Evolutionary conservation across 306 rosid genomes (phyloP), one percentile per base, ranked within the genome.

Genomic region (Abrus pulchellus): DNA sequence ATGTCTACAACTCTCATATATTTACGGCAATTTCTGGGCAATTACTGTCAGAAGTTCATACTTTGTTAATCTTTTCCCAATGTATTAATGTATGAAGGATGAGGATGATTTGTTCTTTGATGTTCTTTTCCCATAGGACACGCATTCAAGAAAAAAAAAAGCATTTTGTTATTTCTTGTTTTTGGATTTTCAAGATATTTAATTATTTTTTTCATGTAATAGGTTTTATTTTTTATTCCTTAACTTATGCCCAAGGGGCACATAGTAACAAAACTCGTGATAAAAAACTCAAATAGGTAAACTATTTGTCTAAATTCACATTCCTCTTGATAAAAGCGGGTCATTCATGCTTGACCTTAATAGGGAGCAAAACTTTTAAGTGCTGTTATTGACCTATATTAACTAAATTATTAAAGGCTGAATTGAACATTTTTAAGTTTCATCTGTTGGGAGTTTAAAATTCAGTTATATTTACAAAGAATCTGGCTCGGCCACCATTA

Each of bases 401-500:
- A 48, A 68, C 11, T 36, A 28, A 11, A 48, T 27, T 68, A 20
- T 75, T 41, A 73, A 72, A 29, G 43, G 14, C 14, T 47, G 72
- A 72, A 60, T 36, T 53, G 68, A 9, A 49, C 29, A 30, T 5
- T 72, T 63, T 43, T 57, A 49, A 36, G 52, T 61, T 81, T 74
- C 64, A 34, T 53, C 50, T 47, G 8, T 50, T 56, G 29, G 9
- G 54, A 60, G 56, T 77, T 40, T 40, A 60, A 56, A 20, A 47
- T 36, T 61, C 9, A 8, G 49, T 45, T 69, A 47, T 61, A 20
- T 79, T 60, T 68, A 27, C 9, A 6, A 27, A 78, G 32, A 74
- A 43, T 84, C 52, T 80, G 56, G 45, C 60, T 65, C 32, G 9
- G 60, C 52, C 6, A 73, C 10, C 30, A 65, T 67, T 72, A 76